Evolutionary conservation across 2,329 filamentous ascomycete genomes (phyloP), one percentile per base, ranked within the genome.

Genomic region (Malbranchea cinnamomea): DNA sequence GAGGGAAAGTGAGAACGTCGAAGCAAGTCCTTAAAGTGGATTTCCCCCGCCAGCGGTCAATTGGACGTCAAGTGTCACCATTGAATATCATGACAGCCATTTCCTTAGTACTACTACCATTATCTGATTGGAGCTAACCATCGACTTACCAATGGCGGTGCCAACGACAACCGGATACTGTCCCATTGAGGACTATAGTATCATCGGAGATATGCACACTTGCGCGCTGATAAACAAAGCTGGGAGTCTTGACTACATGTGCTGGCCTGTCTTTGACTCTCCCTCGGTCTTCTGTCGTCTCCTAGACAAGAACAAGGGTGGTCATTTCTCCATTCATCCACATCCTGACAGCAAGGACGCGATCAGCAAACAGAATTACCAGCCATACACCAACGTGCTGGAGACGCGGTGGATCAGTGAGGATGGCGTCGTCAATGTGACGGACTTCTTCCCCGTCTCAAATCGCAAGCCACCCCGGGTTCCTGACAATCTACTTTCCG

Each of bases 161-260:
- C n/a, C n/a, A n/a, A n/a, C 20, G 20, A 7, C 20, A 22, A 7
- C 20, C n/a, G 24, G 27, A 16, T 53, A 54, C 31, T 44, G 41
- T 33, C 47, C 52, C 26, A 78, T 82, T 40, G 78, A 83, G 47
- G 71, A 83, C 52, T 83, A 83, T 62, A 78, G 78, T 32, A 67
- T 84, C 52, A 80, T 84, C 43, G 78, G 78, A 14, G 82, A 83
- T 46, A 81, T 84, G 77, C 68, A 74, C 43, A 84, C 78, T 1
- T 80, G 75, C 56, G 77, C 78, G 9, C 58, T 82, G n/a, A 66
- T 80, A 13, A 77, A 74, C 40, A 78, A 78, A 46, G 72, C 78
- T 44, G 78, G 78, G 14, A 77, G 75, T 39, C 53, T 84, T 34
- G 78, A 82, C 47, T 81, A 74, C 42, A 78, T 83, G 75, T 83